Percentiles rank a stretch among this genome's conserved stretches.
phyloP scores from a whole-genome alignment of 1,284 basidiomycete genomes.

The Papiliotrema fonsecae region DNA sequence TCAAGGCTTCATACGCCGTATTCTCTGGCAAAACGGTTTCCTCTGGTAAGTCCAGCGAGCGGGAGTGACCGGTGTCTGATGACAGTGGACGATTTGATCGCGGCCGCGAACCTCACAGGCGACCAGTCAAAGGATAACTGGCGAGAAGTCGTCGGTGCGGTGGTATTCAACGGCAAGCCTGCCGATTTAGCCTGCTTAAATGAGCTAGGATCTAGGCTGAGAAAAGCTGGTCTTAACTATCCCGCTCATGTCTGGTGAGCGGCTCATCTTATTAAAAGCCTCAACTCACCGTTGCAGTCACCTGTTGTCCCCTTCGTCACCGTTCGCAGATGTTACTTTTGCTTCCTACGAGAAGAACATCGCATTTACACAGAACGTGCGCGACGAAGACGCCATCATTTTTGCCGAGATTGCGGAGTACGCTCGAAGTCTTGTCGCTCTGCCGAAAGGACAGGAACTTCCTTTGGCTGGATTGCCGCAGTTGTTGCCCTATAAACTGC shows the following conservation, averaged over 20 bases:
- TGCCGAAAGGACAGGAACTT: conserved; percentile 74
- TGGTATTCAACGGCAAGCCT: conserved; percentile 66
- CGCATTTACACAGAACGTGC: conserved; percentile 29
- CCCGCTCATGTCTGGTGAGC: conserved; percentile 86
- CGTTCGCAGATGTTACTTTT: conserved; percentile 57
- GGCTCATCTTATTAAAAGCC: conserved; percentile 12
- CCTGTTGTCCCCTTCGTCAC: conserved; percentile 77
- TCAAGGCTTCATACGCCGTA: conserved; percentile 78
- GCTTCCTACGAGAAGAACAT: conserved; percentile 35
- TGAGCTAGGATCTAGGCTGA: conserved; percentile 78
- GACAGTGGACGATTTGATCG: conserved; percentile 31
- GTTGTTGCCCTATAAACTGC: conserved; percentile 81
- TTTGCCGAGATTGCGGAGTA: conserved; percentile 92
- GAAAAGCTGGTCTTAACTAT: conserved; percentile 66
- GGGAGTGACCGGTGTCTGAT: conserved; percentile 5
- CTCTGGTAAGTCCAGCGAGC: conserved; percentile 55
- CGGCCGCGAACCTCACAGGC: conserved; percentile 31
- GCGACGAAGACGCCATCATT: conserved; percentile 63
- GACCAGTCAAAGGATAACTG: conserved; percentile 55
- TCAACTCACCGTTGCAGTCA: conserved; percentile 57
- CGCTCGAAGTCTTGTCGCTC: conserved; percentile 68
- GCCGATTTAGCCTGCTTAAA: conserved; percentile 67
- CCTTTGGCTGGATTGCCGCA: conserved; percentile 75
- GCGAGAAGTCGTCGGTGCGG: conserved; percentile 81
- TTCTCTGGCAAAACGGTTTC: conserved; percentile 67